Evolutionary conservation across 148 eudicot species (phyloP).

Genomic region (Chenopodium formosanum): DNA sequence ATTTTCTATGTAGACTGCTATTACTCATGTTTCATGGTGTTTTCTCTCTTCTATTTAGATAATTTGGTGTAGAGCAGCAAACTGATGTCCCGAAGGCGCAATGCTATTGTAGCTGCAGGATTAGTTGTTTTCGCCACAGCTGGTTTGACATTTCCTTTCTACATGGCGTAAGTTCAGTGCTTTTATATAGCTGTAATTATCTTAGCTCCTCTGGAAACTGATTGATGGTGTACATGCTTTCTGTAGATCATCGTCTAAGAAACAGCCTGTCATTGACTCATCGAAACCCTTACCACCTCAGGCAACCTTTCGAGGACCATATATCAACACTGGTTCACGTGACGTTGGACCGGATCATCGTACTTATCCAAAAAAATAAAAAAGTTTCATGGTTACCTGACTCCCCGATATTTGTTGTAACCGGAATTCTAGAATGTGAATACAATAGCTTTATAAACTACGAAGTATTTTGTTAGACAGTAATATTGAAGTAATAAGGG

Average conservation of each 20-base stretch:
- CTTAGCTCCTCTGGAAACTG: slow-evolving; percentile 1
- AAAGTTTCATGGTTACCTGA: neutral
- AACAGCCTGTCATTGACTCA: slow-evolving; percentile 82
- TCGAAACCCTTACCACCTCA: slow-evolving; percentile 95
- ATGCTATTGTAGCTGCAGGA: slow-evolving; percentile 74
- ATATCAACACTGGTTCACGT: slow-evolving; percentile 88
- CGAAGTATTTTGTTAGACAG: too few species aligned
- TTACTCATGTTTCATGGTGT: neutral
- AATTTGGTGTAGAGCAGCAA: neutral
- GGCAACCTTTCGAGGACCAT: slow-evolving; percentile 97
- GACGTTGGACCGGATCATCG: slow-evolving; percentile 88
- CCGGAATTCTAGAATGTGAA: neutral
- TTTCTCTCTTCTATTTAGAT: neutral
- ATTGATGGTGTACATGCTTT: neutral
- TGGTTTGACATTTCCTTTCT: slow-evolving; percentile 90
- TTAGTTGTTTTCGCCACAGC: slow-evolving; percentile 73
- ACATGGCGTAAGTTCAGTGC: slow-evolving; percentile 77
- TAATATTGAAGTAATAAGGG: too few species aligned
- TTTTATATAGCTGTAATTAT: neutral
- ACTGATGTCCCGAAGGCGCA: slow-evolving; percentile 65
- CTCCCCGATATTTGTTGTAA: neutral
- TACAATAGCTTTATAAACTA: too few species aligned
- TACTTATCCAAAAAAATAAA: slow-evolving; percentile 63
- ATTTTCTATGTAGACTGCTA: neutral
- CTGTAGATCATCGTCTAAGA: slow-evolving; percentile 60